phyloP scores from a whole-genome alignment of 352 stramenopile species.

The Globisporangium nunn region DNA sequence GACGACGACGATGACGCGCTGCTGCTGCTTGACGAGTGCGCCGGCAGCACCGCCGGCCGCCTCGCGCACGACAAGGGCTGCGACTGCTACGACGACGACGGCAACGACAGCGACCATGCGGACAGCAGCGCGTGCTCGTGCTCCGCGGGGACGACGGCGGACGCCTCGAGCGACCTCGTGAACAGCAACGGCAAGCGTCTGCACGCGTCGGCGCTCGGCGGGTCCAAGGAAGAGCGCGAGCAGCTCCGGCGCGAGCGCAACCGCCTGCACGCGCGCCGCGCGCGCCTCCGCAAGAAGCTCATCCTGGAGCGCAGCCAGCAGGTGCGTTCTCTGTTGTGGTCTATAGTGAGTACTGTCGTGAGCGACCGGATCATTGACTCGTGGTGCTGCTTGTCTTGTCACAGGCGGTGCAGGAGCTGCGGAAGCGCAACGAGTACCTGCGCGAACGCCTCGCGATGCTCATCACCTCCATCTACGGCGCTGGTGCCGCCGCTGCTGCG shows the following conservation, averaged over 20 bases:
- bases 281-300: slow-evolving; percentile 73
- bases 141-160: slow-evolving; percentile 1
- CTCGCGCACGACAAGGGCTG: slow-evolving; percentile 36
- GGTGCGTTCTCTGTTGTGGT: slow-evolving; percentile 16
- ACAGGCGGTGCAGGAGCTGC: slow-evolving; percentile 55
- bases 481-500: neutral
- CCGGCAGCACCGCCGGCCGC: neutral
- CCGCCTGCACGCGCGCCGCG: slow-evolving; percentile 61
- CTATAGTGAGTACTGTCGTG: too few relatives aligned
- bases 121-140: slow-evolving; percentile 14
- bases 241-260: slow-evolving; percentile 68
- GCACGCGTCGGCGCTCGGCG: slow-evolving; percentile 23
- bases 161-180: slow-evolving; percentile 11
- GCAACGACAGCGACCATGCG: slow-evolving; percentile 16
- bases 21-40: slow-evolving; percentile 6
- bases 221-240: slow-evolving; percentile 67
- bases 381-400: neutral
- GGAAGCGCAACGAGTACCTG: slow-evolving; percentile 55
- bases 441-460: slow-evolving; percentile 46
- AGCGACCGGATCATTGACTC: neutral
- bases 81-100: slow-evolving; percentile 22
- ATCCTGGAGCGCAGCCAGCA: slow-evolving; percentile 73
- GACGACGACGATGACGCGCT: slow-evolving; percentile 23
- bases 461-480: slow-evolving; percentile 61
- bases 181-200: slow-evolving; percentile 38